These are phyloP conservation scores for Exophiala sp. DNA, from an alignment of 2,329 filamentous ascomycete species.

Conservation along the genomic window DNA sequence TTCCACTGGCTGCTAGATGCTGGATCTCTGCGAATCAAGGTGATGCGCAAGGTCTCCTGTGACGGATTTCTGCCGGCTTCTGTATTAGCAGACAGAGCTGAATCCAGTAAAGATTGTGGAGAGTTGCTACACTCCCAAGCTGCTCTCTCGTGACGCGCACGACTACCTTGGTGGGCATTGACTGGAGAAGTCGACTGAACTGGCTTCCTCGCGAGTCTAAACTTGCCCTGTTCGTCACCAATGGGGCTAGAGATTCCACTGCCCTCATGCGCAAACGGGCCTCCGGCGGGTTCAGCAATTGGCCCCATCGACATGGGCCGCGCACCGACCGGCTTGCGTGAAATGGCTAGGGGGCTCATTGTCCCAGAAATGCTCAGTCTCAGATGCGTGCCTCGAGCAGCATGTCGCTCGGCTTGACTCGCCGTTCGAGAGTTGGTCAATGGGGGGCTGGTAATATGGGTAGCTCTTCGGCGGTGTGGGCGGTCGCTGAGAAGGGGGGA, in stretches of 20 bases:
- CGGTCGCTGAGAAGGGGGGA: slow-evolving; percentile 20
- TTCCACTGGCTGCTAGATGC: slow-evolving; percentile 67
- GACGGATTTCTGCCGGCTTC: neutral
- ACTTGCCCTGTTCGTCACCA: slow-evolving; percentile 5
- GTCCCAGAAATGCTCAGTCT: slow-evolving; percentile 13
- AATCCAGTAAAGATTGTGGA: neutral
- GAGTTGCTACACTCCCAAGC: neutral
- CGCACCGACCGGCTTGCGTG: slow-evolving; percentile 22
- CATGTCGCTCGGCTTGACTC: slow-evolving; percentile 21
- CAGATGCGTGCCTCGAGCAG: slow-evolving; percentile 19
- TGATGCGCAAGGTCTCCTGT: slow-evolving; percentile 34
- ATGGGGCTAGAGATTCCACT: neutral
- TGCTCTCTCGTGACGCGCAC: neutral
- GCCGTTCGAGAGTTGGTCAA: slow-evolving; percentile 7
- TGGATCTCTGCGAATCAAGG: slow-evolving; percentile 68
- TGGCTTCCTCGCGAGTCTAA: slow-evolving; percentile 15
- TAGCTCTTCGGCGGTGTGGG: slow-evolving; percentile 25
- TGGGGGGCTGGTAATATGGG: slow-evolving; percentile 22
- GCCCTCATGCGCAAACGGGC: neutral
- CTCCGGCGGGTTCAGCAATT: neutral
- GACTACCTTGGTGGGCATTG: neutral
- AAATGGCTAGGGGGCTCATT: neutral
- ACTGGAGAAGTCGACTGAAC: slow-evolving; percentile 5
- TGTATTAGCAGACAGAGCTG: neutral
- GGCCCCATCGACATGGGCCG: slow-evolving; percentile 13